Conservation (phyloP, 108 stramenopile genomes). For the Seminavis robusta region DNA sequence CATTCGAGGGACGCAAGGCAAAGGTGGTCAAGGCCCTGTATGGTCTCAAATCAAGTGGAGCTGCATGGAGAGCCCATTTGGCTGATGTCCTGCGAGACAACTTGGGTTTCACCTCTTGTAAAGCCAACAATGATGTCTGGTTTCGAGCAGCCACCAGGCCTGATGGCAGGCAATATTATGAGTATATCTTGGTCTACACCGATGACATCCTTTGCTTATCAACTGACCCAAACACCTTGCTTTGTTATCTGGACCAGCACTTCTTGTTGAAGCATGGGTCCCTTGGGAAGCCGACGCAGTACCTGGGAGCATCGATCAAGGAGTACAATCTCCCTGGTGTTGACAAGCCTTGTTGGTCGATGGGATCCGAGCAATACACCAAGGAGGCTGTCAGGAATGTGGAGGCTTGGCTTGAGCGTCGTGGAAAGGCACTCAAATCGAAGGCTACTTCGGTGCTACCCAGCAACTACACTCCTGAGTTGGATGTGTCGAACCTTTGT, state of each 20-base stretch:
- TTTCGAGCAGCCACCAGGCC: conserved; percentile 6
- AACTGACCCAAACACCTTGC: neutral
- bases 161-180: conserved; percentile 23
- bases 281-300: conserved; percentile 10
- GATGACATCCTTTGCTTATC: conserved; percentile 25
- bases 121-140: conserved; percentile 39
- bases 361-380: conserved; percentile 21
- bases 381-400: conserved; percentile 28
- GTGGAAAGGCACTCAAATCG: conserved; percentile 9
- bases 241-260: conserved; percentile 6
- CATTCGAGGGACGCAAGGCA: conserved; percentile 8
- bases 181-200: conserved; percentile 32
- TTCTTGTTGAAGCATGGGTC: conserved; percentile 21
- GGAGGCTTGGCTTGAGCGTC: conserved; percentile 11
- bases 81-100: neutral
- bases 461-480: conserved; percentile 8
- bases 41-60: conserved; percentile 33
- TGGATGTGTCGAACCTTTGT: conserved; percentile 9
- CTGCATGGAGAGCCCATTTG: conserved; percentile 15
- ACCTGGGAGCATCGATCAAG: conserved; percentile 21
- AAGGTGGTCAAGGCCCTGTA: conserved; percentile 32
- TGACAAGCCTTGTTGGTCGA: conserved; percentile 9
- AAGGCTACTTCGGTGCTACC: conserved; percentile 24
- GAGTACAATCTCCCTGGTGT: conserved; percentile 6
- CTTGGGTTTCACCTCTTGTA: conserved; percentile 13